These are phyloP conservation scores for Alternaria sp. DNA, from an alignment of 2,329 filamentous ascomycete species.

Conservation along the genomic window DNA sequence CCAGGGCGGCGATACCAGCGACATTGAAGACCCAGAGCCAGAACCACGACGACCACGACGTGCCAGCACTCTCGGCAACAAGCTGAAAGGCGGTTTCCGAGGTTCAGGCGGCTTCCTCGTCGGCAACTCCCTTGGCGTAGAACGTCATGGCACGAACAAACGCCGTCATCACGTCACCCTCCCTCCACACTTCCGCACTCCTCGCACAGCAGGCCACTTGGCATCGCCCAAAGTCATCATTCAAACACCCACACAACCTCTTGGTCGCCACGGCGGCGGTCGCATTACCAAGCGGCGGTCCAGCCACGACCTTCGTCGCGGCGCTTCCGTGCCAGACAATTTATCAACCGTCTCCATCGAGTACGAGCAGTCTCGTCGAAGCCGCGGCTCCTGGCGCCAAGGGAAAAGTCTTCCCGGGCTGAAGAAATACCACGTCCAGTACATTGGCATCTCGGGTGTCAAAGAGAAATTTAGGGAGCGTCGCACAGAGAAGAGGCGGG, in stretches of 20 bases:
- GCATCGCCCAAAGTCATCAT: slow-evolving; percentile 37
- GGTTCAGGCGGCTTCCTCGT: slow-evolving; percentile 59
- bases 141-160: slow-evolving; percentile 53
- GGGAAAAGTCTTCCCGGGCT: slow-evolving; percentile 53
- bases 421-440: slow-evolving; percentile 59
- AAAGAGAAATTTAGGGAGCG: slow-evolving; percentile 58
- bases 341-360: slow-evolving; percentile 22
- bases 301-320: slow-evolving; percentile 18
- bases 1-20: slow-evolving; percentile 57
- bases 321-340: slow-evolving; percentile 31
- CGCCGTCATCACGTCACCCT: slow-evolving; percentile 41
- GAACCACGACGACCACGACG: slow-evolving; percentile 30
- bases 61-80: slow-evolving; percentile 35
- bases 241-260: slow-evolving; percentile 38
- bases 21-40: slow-evolving; percentile 43
- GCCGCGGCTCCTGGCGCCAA: slow-evolving; percentile 37
- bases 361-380: slow-evolving; percentile 19
- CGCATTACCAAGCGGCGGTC: slow-evolving; percentile 38
- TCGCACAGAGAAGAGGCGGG: slow-evolving; percentile 61
- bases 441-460: slow-evolving; percentile 61
- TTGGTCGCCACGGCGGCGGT: slow-evolving; percentile 25
- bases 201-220: slow-evolving; percentile 21
- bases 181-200: slow-evolving; percentile 30
- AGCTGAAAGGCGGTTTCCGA: slow-evolving; percentile 51
- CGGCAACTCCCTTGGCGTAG: slow-evolving; percentile 65